phyloP scores from a whole-genome alignment of 768 basidiomycete species.

The Collybiopsis luxurians region DNA sequence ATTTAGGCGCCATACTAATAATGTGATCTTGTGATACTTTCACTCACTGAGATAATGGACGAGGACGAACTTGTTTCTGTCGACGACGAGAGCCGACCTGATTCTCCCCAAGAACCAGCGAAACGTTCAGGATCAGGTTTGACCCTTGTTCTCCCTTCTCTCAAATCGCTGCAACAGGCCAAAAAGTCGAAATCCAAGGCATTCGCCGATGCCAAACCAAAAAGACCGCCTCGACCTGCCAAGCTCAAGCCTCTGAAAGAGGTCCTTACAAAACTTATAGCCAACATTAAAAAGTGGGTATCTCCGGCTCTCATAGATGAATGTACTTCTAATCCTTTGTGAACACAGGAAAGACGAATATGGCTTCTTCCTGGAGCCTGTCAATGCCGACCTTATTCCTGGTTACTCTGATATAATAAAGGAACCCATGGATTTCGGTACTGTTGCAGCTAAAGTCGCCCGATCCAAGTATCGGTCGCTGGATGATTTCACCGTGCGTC shows the following conservation, averaged over 20 bases:
- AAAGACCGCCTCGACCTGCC: slow-evolving; percentile 50
- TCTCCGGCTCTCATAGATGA: neutral
- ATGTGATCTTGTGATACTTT: neutral
- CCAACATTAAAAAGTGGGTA: slow-evolving; percentile 74
- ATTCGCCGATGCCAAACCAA: slow-evolving; percentile 33
- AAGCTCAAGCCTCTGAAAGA: slow-evolving; percentile 82
- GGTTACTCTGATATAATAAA: slow-evolving; percentile 70
- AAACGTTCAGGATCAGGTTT: slow-evolving; percentile 4
- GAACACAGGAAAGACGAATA: slow-evolving; percentile 75
- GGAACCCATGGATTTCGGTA: slow-evolving; percentile 90
- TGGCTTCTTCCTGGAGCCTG: slow-evolving; percentile 75
- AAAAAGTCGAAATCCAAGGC: slow-evolving; percentile 36
- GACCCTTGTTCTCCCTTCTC: slow-evolving; percentile 7
- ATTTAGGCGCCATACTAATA: too few relatives aligned
- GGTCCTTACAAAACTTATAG: slow-evolving; percentile 63
- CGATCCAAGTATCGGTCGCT: slow-evolving; percentile 75
- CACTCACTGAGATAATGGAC: slow-evolving; percentile 2
- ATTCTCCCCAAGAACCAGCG: neutral
- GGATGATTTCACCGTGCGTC: slow-evolving; percentile 73
- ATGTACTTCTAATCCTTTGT: neutral
- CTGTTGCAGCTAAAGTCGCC: slow-evolving; percentile 76
- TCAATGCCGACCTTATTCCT: slow-evolving; percentile 56
- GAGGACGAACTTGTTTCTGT: slow-evolving; percentile 9
- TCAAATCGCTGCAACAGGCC: slow-evolving; percentile 6
- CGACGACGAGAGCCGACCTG: slow-evolving; percentile 4